A percentile compares a stretch with the other conserved stretches of the same genome.
Evolutionary conservation across 257 asterid species (phyloP).

Genomic region (Mentha longifolia): DNA sequence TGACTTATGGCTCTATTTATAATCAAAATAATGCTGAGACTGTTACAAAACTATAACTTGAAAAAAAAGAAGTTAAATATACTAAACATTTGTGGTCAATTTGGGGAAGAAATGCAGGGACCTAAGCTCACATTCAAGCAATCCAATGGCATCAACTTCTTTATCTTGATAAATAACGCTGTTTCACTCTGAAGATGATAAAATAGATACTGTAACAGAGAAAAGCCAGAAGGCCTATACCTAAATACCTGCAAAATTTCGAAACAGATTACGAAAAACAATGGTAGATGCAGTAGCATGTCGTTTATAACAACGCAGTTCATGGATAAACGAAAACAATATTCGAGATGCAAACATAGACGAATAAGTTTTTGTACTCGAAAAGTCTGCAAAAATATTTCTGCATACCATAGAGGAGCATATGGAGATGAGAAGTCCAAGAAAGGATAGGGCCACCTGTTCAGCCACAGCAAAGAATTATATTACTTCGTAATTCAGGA

Average conservation of each 20-base stretch:
- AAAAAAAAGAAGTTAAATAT: not conserved
- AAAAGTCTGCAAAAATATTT: not conserved
- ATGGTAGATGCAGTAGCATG: not conserved
- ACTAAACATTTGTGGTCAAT: too few relatives aligned
- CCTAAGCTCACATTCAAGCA: not conserved
- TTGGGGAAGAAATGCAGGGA: not conserved
- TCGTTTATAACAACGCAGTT: too few relatives aligned
- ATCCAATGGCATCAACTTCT: constrained; percentile 9
- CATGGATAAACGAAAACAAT: not conserved
- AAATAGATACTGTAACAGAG: constrained; percentile 61
- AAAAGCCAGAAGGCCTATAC: constrained; percentile 57
- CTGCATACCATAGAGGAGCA: constrained; percentile 75
- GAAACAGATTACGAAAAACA: not conserved
- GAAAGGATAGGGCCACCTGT: constrained; percentile 86
- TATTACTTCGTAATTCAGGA: constrained; percentile 4
- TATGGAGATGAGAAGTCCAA: constrained; percentile 58
- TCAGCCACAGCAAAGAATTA: constrained; percentile 12
- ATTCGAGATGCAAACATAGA: not conserved
- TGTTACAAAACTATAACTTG: not conserved
- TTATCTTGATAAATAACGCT: constrained; percentile 40
- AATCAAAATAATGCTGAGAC: too few relatives aligned
- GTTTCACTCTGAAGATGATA: constrained; percentile 50
- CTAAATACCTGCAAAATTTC: constrained; percentile 56
- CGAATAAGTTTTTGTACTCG: too few relatives aligned
- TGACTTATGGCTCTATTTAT: too few relatives aligned